A percentile compares a stretch with the other conserved stretches of the same genome.
phyloP scores from a whole-genome alignment of 331 rosid genomes.

The Rhamnella rubrinervis region DNA sequence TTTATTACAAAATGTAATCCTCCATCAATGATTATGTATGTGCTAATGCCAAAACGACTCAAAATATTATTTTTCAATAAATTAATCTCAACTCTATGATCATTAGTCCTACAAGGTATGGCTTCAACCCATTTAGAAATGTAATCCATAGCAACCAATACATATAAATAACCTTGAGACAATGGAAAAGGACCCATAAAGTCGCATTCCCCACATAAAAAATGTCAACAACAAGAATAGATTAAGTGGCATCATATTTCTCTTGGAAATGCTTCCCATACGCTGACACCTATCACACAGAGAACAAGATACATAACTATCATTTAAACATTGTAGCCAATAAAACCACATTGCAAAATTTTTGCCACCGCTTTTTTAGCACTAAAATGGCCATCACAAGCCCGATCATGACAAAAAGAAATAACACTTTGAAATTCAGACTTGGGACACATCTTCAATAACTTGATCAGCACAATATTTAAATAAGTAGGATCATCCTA shows the following conservation, averaged over 20 bases:
- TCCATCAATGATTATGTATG: no score
- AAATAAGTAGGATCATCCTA: conserved; percentile 10
- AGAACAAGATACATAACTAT: neutral
- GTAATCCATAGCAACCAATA: neutral
- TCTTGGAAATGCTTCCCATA: neutral
- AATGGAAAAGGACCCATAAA: neutral
- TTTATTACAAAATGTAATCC: neutral
- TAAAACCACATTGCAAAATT: neutral
- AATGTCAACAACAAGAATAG: neutral
- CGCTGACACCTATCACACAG: neutral
- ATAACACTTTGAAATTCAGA: neutral
- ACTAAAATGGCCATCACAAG: neutral
- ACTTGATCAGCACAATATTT: neutral
- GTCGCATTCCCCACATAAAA: neutral
- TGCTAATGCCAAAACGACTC: neutral
- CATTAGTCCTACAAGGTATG: neutral
- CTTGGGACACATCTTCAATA: neutral
- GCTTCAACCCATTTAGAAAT: neutral
- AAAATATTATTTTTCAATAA: neutral
- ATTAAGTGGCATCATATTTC: neutral
- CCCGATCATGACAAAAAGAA: neutral
- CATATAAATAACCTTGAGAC: neutral
- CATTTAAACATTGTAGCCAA: neutral
- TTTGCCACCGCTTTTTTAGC: neutral
- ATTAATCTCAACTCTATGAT: neutral